Evolutionary conservation across 1,284 basidiomycete species (phyloP).

Genomic region (Ganoderma boninense): DNA sequence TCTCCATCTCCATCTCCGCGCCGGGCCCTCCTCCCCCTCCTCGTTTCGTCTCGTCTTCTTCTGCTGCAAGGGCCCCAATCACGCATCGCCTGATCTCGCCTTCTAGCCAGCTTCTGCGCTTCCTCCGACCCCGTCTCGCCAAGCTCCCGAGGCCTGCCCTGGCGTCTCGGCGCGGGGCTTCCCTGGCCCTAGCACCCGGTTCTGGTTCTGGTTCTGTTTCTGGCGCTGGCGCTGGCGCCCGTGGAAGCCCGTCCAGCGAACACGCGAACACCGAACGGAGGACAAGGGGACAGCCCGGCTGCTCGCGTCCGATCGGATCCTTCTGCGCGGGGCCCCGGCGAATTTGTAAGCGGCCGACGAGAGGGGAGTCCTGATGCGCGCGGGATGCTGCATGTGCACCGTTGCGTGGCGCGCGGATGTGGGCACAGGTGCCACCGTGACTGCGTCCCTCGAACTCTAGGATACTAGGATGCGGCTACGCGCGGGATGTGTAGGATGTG

Average conservation of each 20-base stretch:
- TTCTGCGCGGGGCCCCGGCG: slow-evolving; percentile 21
- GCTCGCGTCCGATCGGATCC: slow-evolving; percentile 30
- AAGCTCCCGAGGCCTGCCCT: background rate
- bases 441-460: background rate
- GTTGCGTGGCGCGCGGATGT: background rate
- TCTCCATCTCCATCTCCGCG: background rate
- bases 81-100: background rate
- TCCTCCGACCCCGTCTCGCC: slow-evolving; percentile 18
- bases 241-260: background rate
- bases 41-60: background rate
- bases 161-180: slow-evolving; percentile 6
- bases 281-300: slow-evolving; percentile 20
- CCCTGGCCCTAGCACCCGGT: background rate
- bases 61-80: background rate
- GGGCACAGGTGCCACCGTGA: background rate
- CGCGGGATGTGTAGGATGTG: background rate
- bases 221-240: slow-evolving; percentile 13
- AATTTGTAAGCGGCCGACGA: slow-evolving; percentile 30
- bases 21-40: background rate
- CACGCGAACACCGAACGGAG: background rate
- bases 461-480: background rate
- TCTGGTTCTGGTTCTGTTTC: too few relatives aligned
- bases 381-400: background rate
- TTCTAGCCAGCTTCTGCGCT: slow-evolving; percentile 14
- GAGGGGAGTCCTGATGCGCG: slow-evolving; percentile 7